Evolutionary conservation across 1,284 basidiomycete genomes (phyloP), one percentile per base, ranked within the genome.

Genomic region (Rhodotorula sp.): DNA sequence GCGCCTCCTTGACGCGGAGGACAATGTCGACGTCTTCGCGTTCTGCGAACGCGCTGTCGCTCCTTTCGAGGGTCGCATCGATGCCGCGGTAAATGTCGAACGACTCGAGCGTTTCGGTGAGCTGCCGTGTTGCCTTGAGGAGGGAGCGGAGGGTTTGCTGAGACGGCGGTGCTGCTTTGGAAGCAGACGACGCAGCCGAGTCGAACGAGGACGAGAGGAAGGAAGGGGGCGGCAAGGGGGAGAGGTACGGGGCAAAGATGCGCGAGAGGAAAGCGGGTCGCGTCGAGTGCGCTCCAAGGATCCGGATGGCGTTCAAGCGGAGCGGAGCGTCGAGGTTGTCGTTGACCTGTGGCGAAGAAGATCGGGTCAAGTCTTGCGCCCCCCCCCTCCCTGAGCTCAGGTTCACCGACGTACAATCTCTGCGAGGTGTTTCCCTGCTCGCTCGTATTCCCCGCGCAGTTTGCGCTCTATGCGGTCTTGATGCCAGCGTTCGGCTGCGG

Each of bases 11-110:
- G 18, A 92, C 87, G 54, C 86, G 85, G 79, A 97, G 87, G 0
- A 97, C 87, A 54, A 98, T 81, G 79, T 97, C 93, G n/a, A 98
- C 88, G 76, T 93, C 92, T 49, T 88, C 86, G 1, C 84, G 81
- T 29, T 84, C 81, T 0, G 91, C 88, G 6, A 87, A 82, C 1
- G 84, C 81, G 64, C 87, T 86, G 29, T 84, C 82, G 14, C 87
- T 86, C 0, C 86, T 86, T 74, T 92, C 90, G 21, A 99, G 83
- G 51, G 86, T 85, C 0, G 91, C 88, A 16, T 90, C 86, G 61
- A 97, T 87, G 34, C 87, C 81, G 43, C 67, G 66, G 80, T 93
- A 96, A 46, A 95, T 84, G 75, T 90, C 91, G 8, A 93, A 88
- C 63, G 87, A 84, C 60, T 87, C 81, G 52, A 92, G 84, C 67